Conservation (phyloP, 2,329 filamentous ascomycete genomes). For the Cryphonectria naterciae region DNA sequence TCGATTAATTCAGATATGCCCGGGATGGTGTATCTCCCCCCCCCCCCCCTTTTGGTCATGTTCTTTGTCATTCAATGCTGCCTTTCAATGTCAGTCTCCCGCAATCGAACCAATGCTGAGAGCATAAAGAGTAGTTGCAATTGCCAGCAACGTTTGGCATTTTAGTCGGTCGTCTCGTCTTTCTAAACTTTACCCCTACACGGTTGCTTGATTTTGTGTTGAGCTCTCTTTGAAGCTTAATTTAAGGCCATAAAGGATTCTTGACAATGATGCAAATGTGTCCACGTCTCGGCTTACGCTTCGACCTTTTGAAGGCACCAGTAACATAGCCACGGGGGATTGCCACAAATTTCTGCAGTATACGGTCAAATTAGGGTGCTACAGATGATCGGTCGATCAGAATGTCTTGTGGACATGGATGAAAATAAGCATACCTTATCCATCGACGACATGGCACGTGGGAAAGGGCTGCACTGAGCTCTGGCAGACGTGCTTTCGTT, state of each 20-base stretch:
- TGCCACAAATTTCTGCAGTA: not conserved
- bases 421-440: not conserved
- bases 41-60: too few relatives aligned
- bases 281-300: not conserved
- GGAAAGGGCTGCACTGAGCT: not conserved
- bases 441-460: not conserved
- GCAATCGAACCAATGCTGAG: not conserved
- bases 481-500: not conserved
- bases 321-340: not conserved
- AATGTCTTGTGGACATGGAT: not conserved
- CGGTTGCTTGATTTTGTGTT: not conserved
- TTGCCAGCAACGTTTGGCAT: not conserved
- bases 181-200: not conserved
- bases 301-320: not conserved
- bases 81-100: not conserved
- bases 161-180: not conserved
- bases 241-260: too few relatives aligned
- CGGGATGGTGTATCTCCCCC: too few relatives aligned
- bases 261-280: not conserved
- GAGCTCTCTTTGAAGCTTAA: not conserved
- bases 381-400: not conserved
- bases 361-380: not conserved
- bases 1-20: too few relatives aligned
- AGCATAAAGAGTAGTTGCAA: not conserved
- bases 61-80: not conserved